Evolutionary conservation across 2,329 filamentous ascomycete genomes (phyloP).

Genomic region (Hypoxylon sp.): DNA sequence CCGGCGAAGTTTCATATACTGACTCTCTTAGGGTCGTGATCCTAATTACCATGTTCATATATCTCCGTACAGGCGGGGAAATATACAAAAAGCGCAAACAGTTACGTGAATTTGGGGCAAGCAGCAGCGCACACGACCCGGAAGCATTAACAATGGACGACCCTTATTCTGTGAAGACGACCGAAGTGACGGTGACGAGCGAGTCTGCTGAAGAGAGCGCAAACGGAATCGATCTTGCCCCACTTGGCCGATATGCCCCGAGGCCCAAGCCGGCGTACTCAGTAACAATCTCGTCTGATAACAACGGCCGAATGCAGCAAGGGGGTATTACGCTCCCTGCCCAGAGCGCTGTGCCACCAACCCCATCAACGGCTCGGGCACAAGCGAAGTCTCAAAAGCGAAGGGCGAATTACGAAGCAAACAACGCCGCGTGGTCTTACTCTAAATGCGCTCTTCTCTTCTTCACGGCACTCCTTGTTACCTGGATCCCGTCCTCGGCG

Average conservation of each 20-base stretch:
- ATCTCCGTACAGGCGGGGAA: constrained; percentile 74
- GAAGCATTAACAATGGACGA: constrained; percentile 61
- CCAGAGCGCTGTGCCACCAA: constrained; percentile 22
- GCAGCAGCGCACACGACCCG: constrained; percentile 62
- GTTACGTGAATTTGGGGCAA: constrained; percentile 65
- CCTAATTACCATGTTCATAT: constrained; percentile 73
- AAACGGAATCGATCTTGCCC: constrained; percentile 54
- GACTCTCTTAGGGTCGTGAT: constrained; percentile 69
- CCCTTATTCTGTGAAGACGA: constrained; percentile 69
- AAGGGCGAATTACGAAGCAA: constrained; percentile 65
- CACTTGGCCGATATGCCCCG: constrained; percentile 49
- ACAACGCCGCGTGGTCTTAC: constrained; percentile 77
- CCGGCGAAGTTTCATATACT: constrained; percentile 7
- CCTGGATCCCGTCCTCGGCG: constrained; percentile 82
- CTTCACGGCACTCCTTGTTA: constrained; percentile 79
- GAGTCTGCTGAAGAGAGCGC: constrained; percentile 59
- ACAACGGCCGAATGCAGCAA: constrained; percentile 47
- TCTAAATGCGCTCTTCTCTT: constrained; percentile 79
- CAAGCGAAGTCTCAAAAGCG: constrained; percentile 47
- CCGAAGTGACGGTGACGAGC: constrained; percentile 74
- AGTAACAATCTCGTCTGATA: constrained; percentile 65
- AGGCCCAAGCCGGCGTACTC: constrained; percentile 59
- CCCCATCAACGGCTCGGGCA: constrained; percentile 29
- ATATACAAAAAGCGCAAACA: constrained; percentile 78
- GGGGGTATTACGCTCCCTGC: constrained; percentile 29